Evolutionary conservation across 2,329 filamentous ascomycete species (phyloP), one percentile per base, ranked within the genome.

Genomic region (Claviceps pusilla): DNA sequence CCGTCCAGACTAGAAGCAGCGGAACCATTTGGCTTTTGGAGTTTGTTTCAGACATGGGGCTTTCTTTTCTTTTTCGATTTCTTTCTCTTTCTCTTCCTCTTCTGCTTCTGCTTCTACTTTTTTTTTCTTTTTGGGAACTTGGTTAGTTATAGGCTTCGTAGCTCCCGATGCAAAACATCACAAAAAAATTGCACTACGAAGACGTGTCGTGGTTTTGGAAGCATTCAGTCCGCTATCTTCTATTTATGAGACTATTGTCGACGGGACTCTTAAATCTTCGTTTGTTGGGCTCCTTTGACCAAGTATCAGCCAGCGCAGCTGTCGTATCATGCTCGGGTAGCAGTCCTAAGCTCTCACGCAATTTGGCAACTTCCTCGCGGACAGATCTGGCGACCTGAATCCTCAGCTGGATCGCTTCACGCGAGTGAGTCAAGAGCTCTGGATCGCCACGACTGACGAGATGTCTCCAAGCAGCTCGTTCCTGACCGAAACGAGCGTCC

Each of bases 311-410:
- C 33, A 90, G 70, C 9, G 82, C 85, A 50, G 83, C 78, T 60
- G 86, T 83, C 0, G 86, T 83, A 61, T 95, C 87, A 60, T 94
- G 85, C 56, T 95, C 89, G n/a, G 60, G 60, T 0, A 86, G 79
- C 57, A 86, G 80, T 1, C 89, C 90, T 55, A 86, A 72, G 48
- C 76, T 76, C 59, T 80, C 76, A 57, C 91, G 78, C 28, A 97
- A 76, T 62, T 88, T 87, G 52, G 91, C 69, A 3, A 98, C 84
- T 65, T 94, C 86, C 54, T 86, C 77, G 50, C 93, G 77, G 39
- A 97, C 80, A 56, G 84, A 78, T 66, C 77, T 76, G 2, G 91
- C 89, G 50, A 91, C 88, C 67, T 95, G 88, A 53, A 86, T 82
- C 56, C 93, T 66, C 37, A 74, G 59, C 60, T 82, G 77, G 53